Conservation (phyloP, 352 stramenopile genomes). For the Pythium volutum region DNA sequence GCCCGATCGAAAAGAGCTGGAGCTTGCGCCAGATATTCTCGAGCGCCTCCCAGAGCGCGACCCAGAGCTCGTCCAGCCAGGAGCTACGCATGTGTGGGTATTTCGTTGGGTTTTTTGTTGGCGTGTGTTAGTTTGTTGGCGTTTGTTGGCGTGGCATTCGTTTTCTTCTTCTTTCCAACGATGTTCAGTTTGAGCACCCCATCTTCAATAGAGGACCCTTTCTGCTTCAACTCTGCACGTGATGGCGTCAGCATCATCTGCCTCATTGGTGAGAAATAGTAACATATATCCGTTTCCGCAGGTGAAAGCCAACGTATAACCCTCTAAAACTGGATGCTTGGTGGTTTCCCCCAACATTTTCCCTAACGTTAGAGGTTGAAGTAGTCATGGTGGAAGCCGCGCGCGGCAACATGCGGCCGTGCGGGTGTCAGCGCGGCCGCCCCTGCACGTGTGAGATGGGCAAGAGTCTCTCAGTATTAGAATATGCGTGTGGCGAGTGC, state of each 20-base stretch:
- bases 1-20: constrained; percentile 53
- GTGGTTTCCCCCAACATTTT: neutral
- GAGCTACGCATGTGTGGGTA: neutral
- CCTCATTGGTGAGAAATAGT: neutral
- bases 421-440: constrained; percentile 54
- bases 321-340: neutral
- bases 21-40: constrained; percentile 61
- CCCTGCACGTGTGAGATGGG: constrained; percentile 64
- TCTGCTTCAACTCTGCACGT: neutral
- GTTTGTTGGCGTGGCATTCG: neutral
- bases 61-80: constrained; percentile 4
- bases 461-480: neutral
- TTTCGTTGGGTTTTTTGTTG: neutral
- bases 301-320: neutral
- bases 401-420: constrained; percentile 55
- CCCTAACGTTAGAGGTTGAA: constrained; percentile 10
- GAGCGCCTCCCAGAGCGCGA: constrained; percentile 31
- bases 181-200: neutral
- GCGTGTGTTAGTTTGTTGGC: too few relatives aligned
- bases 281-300: constrained; percentile 1
- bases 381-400: constrained; percentile 23
- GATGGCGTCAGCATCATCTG: constrained; percentile 4
- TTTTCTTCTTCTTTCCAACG: neutral
- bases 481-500: constrained; percentile 46
- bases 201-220: neutral